phyloP scores from a whole-genome alignment of 495 filamentous ascomycete species.

The Talaromyces wortmannii region DNA sequence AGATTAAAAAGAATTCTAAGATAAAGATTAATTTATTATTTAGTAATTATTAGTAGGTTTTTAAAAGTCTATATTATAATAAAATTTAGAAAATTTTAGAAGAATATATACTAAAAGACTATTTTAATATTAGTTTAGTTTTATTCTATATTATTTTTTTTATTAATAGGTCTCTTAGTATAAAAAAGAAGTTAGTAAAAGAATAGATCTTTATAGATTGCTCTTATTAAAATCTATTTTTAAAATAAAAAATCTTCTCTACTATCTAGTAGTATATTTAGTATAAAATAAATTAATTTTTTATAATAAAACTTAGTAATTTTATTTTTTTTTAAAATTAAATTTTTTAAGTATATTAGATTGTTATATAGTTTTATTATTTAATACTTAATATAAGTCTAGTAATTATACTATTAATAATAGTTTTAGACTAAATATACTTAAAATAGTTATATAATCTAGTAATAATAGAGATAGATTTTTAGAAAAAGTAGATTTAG shows the following conservation, averaged over 20 bases:
- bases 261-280: constrained; percentile 1
- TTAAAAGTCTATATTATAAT: constrained; percentile 8
- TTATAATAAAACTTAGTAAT: neutral
- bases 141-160: neutral
- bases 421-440: neutral
- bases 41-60: constrained; percentile 6
- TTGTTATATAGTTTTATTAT: neutral
- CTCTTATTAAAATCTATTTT: neutral
- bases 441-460: neutral
- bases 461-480: neutral
- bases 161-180: neutral
- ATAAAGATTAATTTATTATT: constrained; percentile 2
- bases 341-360: constrained; percentile 1
- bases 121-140: neutral
- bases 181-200: neutral
- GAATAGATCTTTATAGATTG: neutral
- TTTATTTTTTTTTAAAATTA: constrained; percentile 1
- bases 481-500: neutral
- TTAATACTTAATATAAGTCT: neutral
- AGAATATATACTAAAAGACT: neutral
- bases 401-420: neutral
- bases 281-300: constrained; percentile 2
- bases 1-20: constrained; percentile 6
- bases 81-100: constrained; percentile 4
- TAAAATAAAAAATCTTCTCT: neutral